phyloP scores from a whole-genome alignment of 2,329 filamentous ascomycete species.

The Apiospora aurea region DNA sequence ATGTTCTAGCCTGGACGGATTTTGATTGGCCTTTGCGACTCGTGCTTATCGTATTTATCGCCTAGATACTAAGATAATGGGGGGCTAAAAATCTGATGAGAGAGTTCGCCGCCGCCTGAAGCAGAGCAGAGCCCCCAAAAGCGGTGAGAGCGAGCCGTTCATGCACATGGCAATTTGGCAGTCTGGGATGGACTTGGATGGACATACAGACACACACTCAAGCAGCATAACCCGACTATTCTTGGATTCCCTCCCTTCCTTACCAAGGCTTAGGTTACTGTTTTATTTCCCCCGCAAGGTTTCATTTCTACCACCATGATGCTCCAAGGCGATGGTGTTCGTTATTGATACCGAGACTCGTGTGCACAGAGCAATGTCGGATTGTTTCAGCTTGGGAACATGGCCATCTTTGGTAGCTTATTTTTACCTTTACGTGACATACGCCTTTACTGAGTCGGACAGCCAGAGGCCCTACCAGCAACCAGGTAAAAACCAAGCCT shows the following conservation, averaged over 20 bases:
- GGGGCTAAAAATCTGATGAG: constrained; percentile 19
- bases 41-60: constrained; percentile 18
- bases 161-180: constrained; percentile 24
- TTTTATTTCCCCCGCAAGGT: neutral
- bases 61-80: neutral
- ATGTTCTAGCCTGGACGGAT: neutral
- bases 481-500: neutral
- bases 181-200: constrained; percentile 12
- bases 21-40: constrained; percentile 20
- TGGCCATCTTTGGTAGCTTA: neutral
- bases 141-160: constrained; percentile 25
- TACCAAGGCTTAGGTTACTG: neutral
- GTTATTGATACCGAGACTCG: neutral
- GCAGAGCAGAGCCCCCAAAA: neutral
- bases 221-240: neutral
- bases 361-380: constrained; percentile 6
- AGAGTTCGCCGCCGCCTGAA: constrained; percentile 16
- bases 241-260: neutral
- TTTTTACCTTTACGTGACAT: constrained; percentile 1
- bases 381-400: neutral
- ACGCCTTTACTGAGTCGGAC: neutral
- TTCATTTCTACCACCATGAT: neutral
- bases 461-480: neutral
- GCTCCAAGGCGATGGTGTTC: neutral
- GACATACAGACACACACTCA: too few relatives aligned